These are phyloP conservation scores for Salvia sclarea DNA, from an alignment of 305 asterid genomes.

Conservation along the genomic window DNA sequence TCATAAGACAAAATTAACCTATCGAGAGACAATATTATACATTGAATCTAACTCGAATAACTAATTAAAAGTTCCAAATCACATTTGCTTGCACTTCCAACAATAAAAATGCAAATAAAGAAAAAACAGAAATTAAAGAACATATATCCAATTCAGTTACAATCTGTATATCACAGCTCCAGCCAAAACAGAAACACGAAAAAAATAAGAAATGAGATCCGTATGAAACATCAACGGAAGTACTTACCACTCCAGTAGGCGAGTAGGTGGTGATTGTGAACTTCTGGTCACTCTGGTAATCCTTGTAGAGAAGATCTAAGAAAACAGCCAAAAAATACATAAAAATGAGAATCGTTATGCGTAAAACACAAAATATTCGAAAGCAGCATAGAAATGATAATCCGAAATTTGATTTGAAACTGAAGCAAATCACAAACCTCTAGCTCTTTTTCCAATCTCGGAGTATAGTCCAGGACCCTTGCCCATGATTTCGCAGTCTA, in stretches of 20 bases:
- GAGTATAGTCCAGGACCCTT: slow-evolving; percentile 93
- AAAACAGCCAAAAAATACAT: slow-evolving; percentile 16
- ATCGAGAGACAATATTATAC: neutral
- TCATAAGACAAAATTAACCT: neutral
- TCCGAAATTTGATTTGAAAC: neutral
- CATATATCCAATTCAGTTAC: neutral
- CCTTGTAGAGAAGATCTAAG: slow-evolving; percentile 77
- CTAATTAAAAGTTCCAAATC: neutral
- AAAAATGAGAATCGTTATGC: neutral
- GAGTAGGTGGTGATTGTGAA: slow-evolving; percentile 65
- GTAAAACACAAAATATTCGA: slow-evolving; percentile 3
- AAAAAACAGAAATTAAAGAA: neutral
- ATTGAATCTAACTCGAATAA: neutral
- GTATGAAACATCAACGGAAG: slow-evolving; percentile 12
- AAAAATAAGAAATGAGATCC: slow-evolving; percentile 29
- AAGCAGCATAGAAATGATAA: neutral
- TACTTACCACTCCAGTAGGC: slow-evolving; percentile 71
- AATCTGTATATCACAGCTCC: slow-evolving; percentile 7
- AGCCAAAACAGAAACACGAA: neutral
- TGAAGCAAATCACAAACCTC: slow-evolving; percentile 44
- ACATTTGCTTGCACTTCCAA: neutral
- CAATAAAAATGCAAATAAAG: neutral
- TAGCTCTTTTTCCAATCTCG: slow-evolving; percentile 74
- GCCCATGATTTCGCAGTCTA: slow-evolving; percentile 48
- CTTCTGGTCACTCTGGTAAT: slow-evolving; percentile 74